A percentile compares a stretch with the other conserved stretches of the same genome.
Conservation (phyloP, 2,329 filamentous ascomycete genomes). For the Tolypocladium amazonense region DNA sequence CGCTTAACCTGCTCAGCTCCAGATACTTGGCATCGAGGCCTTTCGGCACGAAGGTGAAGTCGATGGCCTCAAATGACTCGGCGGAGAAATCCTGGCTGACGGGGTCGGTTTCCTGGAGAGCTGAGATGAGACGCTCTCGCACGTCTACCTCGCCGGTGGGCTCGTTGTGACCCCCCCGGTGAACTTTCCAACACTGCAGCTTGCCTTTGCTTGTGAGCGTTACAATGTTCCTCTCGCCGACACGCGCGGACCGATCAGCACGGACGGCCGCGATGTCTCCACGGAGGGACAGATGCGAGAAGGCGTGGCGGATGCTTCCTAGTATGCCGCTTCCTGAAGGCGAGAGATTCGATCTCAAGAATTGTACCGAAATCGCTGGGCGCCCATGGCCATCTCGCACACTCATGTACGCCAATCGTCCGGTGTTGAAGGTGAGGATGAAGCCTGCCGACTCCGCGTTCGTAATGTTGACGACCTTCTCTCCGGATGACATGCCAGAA, state of each 20-base stretch:
- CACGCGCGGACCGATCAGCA: constrained; percentile 57
- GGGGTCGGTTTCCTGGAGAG: constrained; percentile 46
- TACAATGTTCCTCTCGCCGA: constrained; percentile 78
- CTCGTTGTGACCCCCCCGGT: constrained; percentile 75
- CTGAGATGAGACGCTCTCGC: constrained; percentile 50
- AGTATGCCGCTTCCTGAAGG: constrained; percentile 57
- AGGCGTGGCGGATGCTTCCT: constrained; percentile 67
- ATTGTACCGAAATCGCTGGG: constrained; percentile 67
- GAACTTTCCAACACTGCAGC: constrained; percentile 78
- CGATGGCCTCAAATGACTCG: constrained; percentile 61
- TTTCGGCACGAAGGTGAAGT: constrained; percentile 62
- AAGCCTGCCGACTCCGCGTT: constrained; percentile 82
- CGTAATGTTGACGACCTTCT: constrained; percentile 65
- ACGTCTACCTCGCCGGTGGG: constrained; percentile 63
- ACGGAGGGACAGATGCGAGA: constrained; percentile 59
- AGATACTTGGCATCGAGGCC: constrained; percentile 38
- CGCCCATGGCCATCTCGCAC: constrained; percentile 81
- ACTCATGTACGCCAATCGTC: constrained; percentile 76
- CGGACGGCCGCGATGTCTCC: constrained; percentile 74
- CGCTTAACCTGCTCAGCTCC: constrained; percentile 38
- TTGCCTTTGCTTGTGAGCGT: constrained; percentile 68
- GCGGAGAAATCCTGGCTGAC: constrained; percentile 36
- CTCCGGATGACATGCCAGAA: constrained; percentile 65
- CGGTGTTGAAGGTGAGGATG: constrained; percentile 73
- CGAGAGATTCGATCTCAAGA: constrained; percentile 54